These are phyloP conservation scores for Fusarium keratoplasticum DNA, from an alignment of 2,329 filamentous ascomycete species.

Conservation along the genomic window DNA sequence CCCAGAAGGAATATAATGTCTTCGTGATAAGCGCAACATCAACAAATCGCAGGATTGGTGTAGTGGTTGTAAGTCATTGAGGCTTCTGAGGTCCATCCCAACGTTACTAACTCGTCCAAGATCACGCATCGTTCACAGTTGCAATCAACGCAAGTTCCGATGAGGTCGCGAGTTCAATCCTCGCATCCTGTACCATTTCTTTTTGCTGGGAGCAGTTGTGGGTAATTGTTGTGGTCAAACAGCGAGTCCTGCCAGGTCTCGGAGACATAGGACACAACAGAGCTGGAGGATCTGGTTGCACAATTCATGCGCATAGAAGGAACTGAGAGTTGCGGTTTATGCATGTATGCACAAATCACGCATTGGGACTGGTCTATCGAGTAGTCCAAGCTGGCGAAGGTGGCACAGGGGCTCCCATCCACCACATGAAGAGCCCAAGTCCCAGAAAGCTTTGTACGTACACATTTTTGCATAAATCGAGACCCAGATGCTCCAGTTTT, in stretches of 20 bases:
- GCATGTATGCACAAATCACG: too few relatives aligned
- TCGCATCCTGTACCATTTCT: slow-evolving; percentile 11
- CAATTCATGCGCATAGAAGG: too few relatives aligned
- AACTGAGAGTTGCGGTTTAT: too few relatives aligned
- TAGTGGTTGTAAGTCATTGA: slow-evolving; percentile 4
- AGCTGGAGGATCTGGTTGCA: too few relatives aligned
- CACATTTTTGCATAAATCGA: not conserved
- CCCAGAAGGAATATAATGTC: not conserved
- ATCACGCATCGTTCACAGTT: slow-evolving; percentile 11
- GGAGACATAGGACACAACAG: too few relatives aligned
- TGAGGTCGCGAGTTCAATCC: slow-evolving; percentile 23
- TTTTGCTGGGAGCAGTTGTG: not conserved
- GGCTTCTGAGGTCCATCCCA: too few relatives aligned
- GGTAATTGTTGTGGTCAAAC: not conserved
- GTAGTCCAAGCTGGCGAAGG: too few relatives aligned
- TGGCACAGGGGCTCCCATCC: too few relatives aligned
- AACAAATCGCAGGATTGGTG: slow-evolving; percentile 2
- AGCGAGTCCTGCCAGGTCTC: not conserved
- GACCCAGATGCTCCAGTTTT: not conserved
- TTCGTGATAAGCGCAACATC: fast-evolving
- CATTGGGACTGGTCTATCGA: too few relatives aligned
- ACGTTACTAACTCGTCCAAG: not conserved
- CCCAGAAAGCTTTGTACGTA: not conserved
- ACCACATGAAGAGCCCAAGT: not conserved
- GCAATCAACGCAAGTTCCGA: not conserved